Percentiles rank a stretch among this genome's conserved stretches.
phyloP scores from a whole-genome alignment of 192 early-diverging fungal species.

The Spinellus fusiger region DNA sequence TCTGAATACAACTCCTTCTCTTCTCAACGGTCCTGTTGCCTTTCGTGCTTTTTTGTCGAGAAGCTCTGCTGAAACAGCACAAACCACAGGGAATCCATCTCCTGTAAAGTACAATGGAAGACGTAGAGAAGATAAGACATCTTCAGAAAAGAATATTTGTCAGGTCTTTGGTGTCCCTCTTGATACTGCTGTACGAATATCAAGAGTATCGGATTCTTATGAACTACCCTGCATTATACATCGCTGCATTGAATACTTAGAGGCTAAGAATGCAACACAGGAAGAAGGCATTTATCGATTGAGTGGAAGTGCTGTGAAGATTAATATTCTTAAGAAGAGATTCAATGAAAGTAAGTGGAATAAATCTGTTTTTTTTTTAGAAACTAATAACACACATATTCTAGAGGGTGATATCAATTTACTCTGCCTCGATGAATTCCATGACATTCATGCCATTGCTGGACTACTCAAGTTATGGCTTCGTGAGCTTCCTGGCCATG shows the following conservation, averaged over 20 bases:
- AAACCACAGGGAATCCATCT: background rate
- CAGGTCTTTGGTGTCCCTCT: slow-evolving; percentile 85
- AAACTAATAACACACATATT: background rate
- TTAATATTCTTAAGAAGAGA: slow-evolving; percentile 69
- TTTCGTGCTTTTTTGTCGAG: slow-evolving; percentile 24
- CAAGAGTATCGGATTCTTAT: slow-evolving; percentile 69
- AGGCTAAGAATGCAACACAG: slow-evolving; percentile 77
- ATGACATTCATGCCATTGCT: slow-evolving; percentile 91
- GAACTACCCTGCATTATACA: slow-evolving; percentile 90
- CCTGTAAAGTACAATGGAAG: background rate
- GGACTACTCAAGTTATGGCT: slow-evolving; percentile 91
- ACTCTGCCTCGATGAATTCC: slow-evolving; percentile 52
- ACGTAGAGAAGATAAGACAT: background rate
- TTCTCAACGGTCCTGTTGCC: background rate
- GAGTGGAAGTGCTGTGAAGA: slow-evolving; percentile 69
- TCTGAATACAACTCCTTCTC: background rate
- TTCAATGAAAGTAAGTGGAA: slow-evolving; percentile 57
- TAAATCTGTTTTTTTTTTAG: background rate
- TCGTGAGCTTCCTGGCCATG: slow-evolving; percentile 80
- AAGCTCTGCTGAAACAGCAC: slow-evolving; percentile 6
- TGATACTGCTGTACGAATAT: slow-evolving; percentile 67
- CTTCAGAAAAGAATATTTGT: slow-evolving; percentile 5
- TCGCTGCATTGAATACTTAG: slow-evolving; percentile 94
- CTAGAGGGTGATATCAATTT: slow-evolving; percentile 73
- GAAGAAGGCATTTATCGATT: slow-evolving; percentile 97